Evolutionary conservation across 192 early-diverging fungal species (phyloP).

Genomic region (Coemansia sp.): DNA sequence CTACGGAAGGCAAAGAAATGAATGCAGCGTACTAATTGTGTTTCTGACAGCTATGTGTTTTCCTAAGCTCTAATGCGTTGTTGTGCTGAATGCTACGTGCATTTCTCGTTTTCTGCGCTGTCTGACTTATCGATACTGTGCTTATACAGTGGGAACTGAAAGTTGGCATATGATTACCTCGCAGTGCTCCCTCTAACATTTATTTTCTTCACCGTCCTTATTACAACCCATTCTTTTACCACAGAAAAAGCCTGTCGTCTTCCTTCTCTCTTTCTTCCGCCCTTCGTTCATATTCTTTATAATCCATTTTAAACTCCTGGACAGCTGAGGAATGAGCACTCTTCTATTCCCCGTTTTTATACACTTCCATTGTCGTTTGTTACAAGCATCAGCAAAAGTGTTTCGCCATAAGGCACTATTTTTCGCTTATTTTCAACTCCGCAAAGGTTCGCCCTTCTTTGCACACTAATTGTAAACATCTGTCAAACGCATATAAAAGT

Average conservation of each 20-base stretch:
- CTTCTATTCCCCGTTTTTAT: neutral
- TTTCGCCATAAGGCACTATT: neutral
- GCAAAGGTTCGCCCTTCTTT: slow-evolving; percentile 3
- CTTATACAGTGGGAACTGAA: neutral
- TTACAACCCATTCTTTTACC: neutral
- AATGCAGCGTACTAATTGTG: neutral
- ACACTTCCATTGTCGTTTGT: neutral
- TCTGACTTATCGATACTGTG: neutral
- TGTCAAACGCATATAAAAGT: neutral
- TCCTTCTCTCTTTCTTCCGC: neutral
- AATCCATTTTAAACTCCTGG: neutral
- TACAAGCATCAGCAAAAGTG: neutral
- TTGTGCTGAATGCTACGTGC: slow-evolving; percentile 1
- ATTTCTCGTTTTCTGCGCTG: slow-evolving; percentile 1
- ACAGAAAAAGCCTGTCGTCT: neutral
- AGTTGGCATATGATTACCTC: slow-evolving; percentile 12
- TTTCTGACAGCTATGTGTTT: neutral
- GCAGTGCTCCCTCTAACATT: neutral
- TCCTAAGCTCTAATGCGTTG: neutral
- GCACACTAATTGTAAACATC: slow-evolving; percentile 8
- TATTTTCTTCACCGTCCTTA: neutral
- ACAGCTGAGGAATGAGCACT: neutral
- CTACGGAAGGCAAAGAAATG: neutral
- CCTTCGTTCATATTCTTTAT: neutral
- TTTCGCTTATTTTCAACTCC: slow-evolving; percentile 13